Conservation (phyloP, 306 rosid species). For the Prunus mongolica region DNA sequence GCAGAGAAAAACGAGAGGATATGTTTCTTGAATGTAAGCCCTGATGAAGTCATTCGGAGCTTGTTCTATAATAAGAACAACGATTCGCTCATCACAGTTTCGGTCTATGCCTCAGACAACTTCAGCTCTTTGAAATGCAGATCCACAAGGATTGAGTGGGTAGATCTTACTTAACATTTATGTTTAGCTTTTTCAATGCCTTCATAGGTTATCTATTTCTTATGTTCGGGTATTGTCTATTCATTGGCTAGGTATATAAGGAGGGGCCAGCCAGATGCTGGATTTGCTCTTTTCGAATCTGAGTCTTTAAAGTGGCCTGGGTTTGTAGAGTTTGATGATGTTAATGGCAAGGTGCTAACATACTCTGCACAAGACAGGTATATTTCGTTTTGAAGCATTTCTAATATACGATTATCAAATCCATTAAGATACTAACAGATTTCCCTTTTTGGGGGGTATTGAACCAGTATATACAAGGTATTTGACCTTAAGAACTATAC, state of each 20-base stretch:
- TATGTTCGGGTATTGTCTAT: constrained; percentile 2
- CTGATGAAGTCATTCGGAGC: constrained; percentile 79
- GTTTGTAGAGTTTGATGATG: constrained; percentile 88
- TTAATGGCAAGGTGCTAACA: constrained; percentile 78
- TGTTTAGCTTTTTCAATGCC: neutral
- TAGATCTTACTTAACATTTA: constrained; percentile 5
- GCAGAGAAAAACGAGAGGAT: constrained; percentile 72
- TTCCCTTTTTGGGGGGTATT: constrained; percentile 9
- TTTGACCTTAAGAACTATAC: constrained; percentile 76
- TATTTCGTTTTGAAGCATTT: neutral
- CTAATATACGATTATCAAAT: neutral
- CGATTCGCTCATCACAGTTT: constrained; percentile 75
- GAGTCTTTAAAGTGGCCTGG: constrained; percentile 90
- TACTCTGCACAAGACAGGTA: constrained; percentile 82
- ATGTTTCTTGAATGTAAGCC: constrained; percentile 69
- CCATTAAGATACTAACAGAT: constrained; percentile 24
- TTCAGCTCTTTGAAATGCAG: constrained; percentile 84
- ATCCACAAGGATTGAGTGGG: constrained; percentile 81
- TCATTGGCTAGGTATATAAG: constrained; percentile 51
- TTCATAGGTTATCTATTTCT: constrained; percentile 8
- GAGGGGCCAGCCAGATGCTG: constrained; percentile 73
- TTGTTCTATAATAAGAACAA: constrained; percentile 82
- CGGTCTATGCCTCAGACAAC: constrained; percentile 81
- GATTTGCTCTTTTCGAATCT: constrained; percentile 72
- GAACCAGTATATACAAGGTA: constrained; percentile 73